These are phyloP conservation scores for Trametopsis cervina DNA, from an alignment of 768 basidiomycete species.

Conservation along the genomic window DNA sequence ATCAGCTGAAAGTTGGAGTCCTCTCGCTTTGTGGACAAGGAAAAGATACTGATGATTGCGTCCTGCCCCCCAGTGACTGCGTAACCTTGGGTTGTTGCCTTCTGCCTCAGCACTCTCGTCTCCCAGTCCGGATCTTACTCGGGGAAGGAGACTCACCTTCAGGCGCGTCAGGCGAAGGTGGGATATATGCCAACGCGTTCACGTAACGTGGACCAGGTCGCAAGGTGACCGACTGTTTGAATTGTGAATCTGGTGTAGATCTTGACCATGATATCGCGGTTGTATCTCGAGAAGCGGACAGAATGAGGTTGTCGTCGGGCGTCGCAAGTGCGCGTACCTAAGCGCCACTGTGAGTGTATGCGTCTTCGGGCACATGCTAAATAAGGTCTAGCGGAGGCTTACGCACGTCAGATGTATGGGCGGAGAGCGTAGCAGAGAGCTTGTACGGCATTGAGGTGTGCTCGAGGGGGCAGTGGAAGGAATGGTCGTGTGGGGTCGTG, in stretches of 20 bases:
- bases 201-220: constrained; percentile 68
- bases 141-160: constrained; percentile 44
- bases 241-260: constrained; percentile 38
- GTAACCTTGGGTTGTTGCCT: constrained; percentile 40
- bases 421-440: constrained; percentile 64
- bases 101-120: background rate
- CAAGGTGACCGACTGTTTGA: constrained; percentile 47
- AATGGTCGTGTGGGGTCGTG: constrained; percentile 10
- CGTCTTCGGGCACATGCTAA: constrained; percentile 10
- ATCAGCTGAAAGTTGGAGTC: constrained; percentile 80
- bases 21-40: constrained; percentile 47
- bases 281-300: constrained; percentile 89
- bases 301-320: constrained; percentile 67
- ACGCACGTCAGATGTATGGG: constrained; percentile 73
- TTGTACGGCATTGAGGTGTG: constrained; percentile 54
- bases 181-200: constrained; percentile 75
- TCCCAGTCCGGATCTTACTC: constrained; percentile 1
- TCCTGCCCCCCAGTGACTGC: constrained; percentile 88
- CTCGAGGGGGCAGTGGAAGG: background rate
- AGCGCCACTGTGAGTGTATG: constrained; percentile 18
- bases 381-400: too few species aligned
- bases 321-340: constrained; percentile 82
- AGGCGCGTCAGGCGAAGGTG: constrained; percentile 59
- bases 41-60: constrained; percentile 78
- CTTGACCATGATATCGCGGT: constrained; percentile 85